These are phyloP conservation scores for Pelargonium myrrhifolium DNA, from an alignment of 441 rosid genomes.

Conservation along the genomic window DNA sequence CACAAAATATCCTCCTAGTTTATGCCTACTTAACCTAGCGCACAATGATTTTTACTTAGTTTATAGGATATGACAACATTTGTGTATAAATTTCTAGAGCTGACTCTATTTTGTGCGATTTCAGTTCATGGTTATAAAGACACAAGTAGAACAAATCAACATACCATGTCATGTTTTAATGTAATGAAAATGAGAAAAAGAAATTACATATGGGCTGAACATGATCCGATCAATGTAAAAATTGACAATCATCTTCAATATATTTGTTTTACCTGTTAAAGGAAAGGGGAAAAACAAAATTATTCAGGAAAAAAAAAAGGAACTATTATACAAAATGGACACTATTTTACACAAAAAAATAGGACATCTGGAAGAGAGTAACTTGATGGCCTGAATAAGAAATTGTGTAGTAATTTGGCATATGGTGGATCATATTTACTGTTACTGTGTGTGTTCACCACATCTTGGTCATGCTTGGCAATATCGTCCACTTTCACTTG, in stretches of 20 bases:
- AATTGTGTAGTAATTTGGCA: conserved; percentile 20
- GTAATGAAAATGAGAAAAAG: no score
- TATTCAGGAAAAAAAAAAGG: conserved; percentile 2
- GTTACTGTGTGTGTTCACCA: conserved; percentile 11
- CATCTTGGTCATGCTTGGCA: conserved; percentile 17
- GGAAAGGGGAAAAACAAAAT: background rate
- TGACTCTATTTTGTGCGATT: no score
- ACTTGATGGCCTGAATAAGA: conserved; percentile 28
- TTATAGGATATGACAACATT: no score
- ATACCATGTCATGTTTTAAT: no score
- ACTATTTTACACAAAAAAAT: conserved; percentile 28
- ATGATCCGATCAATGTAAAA: no score
- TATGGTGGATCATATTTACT: conserved; percentile 20
- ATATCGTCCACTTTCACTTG: conserved; percentile 8
- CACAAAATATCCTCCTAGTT: no score
- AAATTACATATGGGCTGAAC: no score
- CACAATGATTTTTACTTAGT: no score
- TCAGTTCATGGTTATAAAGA: no score
- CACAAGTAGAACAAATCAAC: no score
- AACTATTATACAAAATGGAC: conserved; percentile 28
- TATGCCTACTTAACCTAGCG: no score
- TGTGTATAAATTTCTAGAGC: no score
- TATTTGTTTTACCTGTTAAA: background rate
- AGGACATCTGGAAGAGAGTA: conserved; percentile 20
- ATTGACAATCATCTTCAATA: background rate